Base-by-base conservation (phyloP, 1,284 basidiomycete genomes). In the Irpex sp. region DNA sequence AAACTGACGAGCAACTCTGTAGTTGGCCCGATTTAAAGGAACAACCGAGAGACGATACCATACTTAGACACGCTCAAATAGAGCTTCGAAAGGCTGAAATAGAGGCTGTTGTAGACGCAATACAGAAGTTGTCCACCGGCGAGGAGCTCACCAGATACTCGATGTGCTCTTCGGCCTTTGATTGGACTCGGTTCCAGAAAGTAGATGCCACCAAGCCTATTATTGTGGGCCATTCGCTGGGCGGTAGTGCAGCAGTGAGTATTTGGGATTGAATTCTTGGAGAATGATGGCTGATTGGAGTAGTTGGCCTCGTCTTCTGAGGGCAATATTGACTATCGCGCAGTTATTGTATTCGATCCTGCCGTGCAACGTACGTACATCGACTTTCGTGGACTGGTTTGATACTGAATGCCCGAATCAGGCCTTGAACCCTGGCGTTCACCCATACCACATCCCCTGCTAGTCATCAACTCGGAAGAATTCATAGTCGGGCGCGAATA, bases 21-120 rank as follows among this genome's bases (percentile, higher is more conserved):
- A 68, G 67, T 49, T 74, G 77, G 80, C 71, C 69, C 51, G 68
- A 74, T 68, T 57, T 76, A 37, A 50, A 59, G 61, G 58, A 74
- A 63, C 68, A 77, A 67, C 70, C 79, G 54, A 64, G 68, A 57
- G 72, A 79, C 57, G 79, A 81, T 63, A 70, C 73, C 13, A 71
- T 66, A 39, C 69, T 81, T 51, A 73, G 82, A 39, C 70, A 71
- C 15, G 76, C 80, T 35, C 82, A 82, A 66, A 70, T 83, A 37
- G 66, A 69, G 36, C 75, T 84, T 64, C 76, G 83, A 0, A 64
- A 76, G 9, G 75, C 74, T 5, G 81, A 83, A 65, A 70, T 81
- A 31, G 67, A 77, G 5, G 72, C 72, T 47, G 74, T 77, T 1
- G 64, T 81, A 33, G 59, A 71, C 11, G 69, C 75, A 1, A 65